Conservation (phyloP, 768 basidiomycete genomes). For the Russula griseocarnosa region DNA sequence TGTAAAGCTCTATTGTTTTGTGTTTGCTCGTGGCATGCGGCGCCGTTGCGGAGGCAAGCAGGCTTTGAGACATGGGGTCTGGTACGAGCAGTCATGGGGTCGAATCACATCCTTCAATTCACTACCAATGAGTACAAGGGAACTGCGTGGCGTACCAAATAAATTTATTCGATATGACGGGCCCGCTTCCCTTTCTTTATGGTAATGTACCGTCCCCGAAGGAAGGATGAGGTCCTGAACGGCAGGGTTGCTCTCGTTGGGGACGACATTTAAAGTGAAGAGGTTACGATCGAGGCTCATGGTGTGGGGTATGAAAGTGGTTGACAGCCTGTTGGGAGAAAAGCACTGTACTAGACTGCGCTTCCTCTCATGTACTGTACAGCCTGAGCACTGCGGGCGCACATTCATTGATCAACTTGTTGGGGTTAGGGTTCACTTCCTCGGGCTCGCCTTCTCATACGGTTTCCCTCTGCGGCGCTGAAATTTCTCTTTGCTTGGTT, state of each 20-base stretch:
- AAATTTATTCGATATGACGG: slow-evolving; percentile 60
- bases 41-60: slow-evolving; percentile 65
- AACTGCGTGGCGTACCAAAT: slow-evolving; percentile 47
- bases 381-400: neutral
- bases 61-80: slow-evolving; percentile 71
- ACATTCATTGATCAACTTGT: too few relatives aligned
- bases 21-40: slow-evolving; percentile 63
- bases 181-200: slow-evolving; percentile 58
- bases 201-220: slow-evolving; percentile 61
- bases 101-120: neutral
- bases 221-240: slow-evolving; percentile 70
- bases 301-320: neutral
- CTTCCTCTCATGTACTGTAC: neutral
- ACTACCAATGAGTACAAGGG: neutral
- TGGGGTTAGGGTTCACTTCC: neutral
- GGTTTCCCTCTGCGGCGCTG: too few relatives aligned
- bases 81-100: neutral
- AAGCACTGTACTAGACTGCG: neutral
- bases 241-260: slow-evolving; percentile 53
- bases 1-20: slow-evolving; percentile 72
- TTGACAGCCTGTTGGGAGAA: neutral
- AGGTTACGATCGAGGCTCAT: slow-evolving; percentile 87
- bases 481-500: neutral
- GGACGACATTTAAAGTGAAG: slow-evolving; percentile 69
- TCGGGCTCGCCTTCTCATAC: neutral